Conservation (phyloP, 768 basidiomycete species). For the Cyclocybe aegerita region DNA sequence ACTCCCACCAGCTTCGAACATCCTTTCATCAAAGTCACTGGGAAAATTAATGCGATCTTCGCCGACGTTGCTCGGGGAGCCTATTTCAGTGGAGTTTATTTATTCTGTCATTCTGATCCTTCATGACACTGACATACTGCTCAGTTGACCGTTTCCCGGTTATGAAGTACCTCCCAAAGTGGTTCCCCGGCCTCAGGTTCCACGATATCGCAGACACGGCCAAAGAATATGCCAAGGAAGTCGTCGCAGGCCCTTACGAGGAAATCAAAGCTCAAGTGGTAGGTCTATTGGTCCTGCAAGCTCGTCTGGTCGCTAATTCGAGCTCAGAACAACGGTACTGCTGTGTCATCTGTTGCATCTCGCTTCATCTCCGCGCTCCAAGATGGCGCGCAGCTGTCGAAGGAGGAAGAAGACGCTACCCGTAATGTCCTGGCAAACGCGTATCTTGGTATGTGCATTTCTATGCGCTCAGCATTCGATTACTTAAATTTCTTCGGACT, state of each 20-base stretch:
- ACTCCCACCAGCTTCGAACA: conserved; percentile 3
- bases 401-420: conserved; percentile 3
- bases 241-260: conserved; percentile 7
- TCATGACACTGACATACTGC: background rate
- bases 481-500: too few relatives aligned
- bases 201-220: conserved; percentile 8
- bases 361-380: conserved; percentile 3
- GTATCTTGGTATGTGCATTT: background rate
- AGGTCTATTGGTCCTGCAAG: background rate
- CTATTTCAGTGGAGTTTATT: background rate
- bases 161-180: conserved; percentile 12
- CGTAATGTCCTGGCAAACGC: conserved; percentile 5
- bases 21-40: conserved; percentile 2
- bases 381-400: background rate
- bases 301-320: background rate
- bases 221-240: background rate
- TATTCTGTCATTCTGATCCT: background rate
- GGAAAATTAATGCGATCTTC: conserved; percentile 3
- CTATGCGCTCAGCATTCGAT: too few relatives aligned
- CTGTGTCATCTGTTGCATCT: conserved; percentile 6
- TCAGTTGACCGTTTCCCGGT: conserved; percentile 4
- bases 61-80: conserved; percentile 2
- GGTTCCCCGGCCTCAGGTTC: conserved; percentile 14
- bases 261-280: conserved; percentile 11
- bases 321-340: conserved; percentile 4